Conservation (phyloP, 306 rosid species). For the Arachis hypogaea region DNA sequence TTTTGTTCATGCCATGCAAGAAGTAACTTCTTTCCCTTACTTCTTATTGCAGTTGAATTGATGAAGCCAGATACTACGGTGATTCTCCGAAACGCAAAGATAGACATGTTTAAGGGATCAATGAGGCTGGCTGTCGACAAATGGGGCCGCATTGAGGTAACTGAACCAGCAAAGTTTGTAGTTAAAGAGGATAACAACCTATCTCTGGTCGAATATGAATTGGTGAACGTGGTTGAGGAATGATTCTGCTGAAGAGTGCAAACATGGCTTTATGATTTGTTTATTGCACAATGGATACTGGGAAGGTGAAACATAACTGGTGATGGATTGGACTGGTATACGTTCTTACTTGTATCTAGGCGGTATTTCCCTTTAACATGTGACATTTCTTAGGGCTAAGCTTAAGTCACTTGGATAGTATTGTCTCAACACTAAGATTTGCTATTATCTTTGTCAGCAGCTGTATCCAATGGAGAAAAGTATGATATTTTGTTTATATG, state of each 20-base stretch:
- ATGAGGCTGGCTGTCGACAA: constrained; percentile 57
- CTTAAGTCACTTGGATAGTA: constrained; percentile 34
- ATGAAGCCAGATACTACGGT: constrained; percentile 51
- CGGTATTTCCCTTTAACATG: constrained; percentile 22
- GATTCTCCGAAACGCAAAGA: constrained; percentile 58
- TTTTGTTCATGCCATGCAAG: background rate
- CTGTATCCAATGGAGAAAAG: constrained; percentile 27
- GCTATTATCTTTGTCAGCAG: constrained; percentile 33
- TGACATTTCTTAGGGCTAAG: constrained; percentile 36
- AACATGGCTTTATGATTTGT: constrained; percentile 30
- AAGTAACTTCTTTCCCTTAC: background rate
- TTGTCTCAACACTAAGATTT: constrained; percentile 8
- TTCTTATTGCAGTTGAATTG: constrained; percentile 46
- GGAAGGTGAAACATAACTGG: constrained; percentile 33
- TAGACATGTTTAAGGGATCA: constrained; percentile 57
- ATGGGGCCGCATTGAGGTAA: constrained; percentile 54
- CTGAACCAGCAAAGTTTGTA: constrained; percentile 48
- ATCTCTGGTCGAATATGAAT: constrained; percentile 54
- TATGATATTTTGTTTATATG: constrained; percentile 28
- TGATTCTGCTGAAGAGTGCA: constrained; percentile 31
- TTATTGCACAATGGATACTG: background rate
- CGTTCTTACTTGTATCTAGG: constrained; percentile 36
- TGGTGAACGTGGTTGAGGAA: constrained; percentile 52
- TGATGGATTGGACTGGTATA: constrained; percentile 41
- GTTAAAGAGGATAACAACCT: constrained; percentile 59